phyloP scores from a whole-genome alignment of 805 yeast genomes.

The Myxozyma udenii region DNA sequence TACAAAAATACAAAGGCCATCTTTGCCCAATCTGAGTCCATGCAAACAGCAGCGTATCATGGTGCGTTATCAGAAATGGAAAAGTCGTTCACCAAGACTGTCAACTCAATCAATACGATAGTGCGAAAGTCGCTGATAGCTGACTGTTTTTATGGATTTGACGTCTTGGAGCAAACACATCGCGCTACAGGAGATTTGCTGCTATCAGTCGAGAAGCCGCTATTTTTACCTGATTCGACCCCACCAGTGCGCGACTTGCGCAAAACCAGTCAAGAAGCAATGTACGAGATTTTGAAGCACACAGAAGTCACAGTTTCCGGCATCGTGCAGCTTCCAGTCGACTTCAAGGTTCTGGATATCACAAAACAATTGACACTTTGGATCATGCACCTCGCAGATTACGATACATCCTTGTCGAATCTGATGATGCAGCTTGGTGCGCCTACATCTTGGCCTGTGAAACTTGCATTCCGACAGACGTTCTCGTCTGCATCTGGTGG shows the following conservation, averaged over 20 bases:
- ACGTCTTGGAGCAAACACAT: conserved; percentile 51
- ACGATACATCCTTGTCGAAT: conserved; percentile 36
- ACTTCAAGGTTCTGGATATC: conserved; percentile 66
- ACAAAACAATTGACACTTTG: conserved; percentile 71
- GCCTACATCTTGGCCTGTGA: conserved; percentile 18
- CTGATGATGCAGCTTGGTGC: conserved; percentile 22
- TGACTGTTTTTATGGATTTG: conserved; percentile 56
- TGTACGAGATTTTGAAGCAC: conserved; percentile 54
- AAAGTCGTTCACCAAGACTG: conserved; percentile 28
- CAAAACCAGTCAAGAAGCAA: conserved; percentile 40
- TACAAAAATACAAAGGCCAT: background rate
- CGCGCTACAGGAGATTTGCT: conserved; percentile 38
- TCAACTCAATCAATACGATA: conserved; percentile 17
- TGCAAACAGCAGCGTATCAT: background rate
- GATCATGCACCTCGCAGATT: conserved; percentile 62
- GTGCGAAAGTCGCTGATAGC: conserved; percentile 46
- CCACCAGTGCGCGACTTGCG: conserved; percentile 29
- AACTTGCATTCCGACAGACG: conserved; percentile 6
- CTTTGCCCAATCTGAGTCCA: background rate
- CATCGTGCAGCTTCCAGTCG: conserved; percentile 54
- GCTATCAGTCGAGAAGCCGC: conserved; percentile 27
- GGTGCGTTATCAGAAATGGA: conserved; percentile 28
- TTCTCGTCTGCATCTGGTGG: conserved; percentile 1
- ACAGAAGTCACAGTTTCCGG: conserved; percentile 53
- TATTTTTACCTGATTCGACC: conserved; percentile 17